Base-by-base conservation (phyloP, 192 early-diverging fungal genomes). In the Coemansia sp. region DNA sequence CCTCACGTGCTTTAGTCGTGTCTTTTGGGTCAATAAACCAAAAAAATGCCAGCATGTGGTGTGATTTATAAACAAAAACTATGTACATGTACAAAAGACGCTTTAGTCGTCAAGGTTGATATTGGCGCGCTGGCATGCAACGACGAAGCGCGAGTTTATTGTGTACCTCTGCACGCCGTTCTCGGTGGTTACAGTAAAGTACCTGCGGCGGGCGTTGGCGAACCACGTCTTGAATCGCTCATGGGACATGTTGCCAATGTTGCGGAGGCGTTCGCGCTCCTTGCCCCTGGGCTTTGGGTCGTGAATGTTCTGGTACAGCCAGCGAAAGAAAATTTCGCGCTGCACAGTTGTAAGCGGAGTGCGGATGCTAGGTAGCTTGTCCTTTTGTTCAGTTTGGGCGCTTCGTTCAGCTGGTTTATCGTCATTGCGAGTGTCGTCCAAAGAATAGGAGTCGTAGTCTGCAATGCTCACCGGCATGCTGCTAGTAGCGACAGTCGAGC, bases 151-250 rank as follows among this genome's bases (percentile, higher is more conserved):
- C 41, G 56, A 60, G 58, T 72, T 79, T 15, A 79, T 34, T 0
- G 48, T 35, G 55, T 79, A 79, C 43, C 17, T 48, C 40, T 72
- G 70, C 42, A 72, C 66, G 57, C 70, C 76, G 35, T 72, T 58
- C 12, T 38, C 56, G 4, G 58, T 41, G 11, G 55, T 56, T 18
- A 65, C 39, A 15, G 54, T 39, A 34, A 80, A 80, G 58, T 80
- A 80, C 39, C 76, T 67, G 76, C 76, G 76, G 27, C 76, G 70
- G 8, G 76, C 76, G 42, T 80, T 80, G 42, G 76, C 76, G 39
- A 80, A 80, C 76, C 76, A 80, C 12, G 76, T 80, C 71, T 80
- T 80, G 65, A 80, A 80, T 39, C 76, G 53, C 60, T 65, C 76
- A 38, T 64, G 70, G 24, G 61, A 56, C 76, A 80, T 80, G 57